phyloP scores from a whole-genome alignment of 352 stramenopile species.

The Phytophthora kernoviae region DNA sequence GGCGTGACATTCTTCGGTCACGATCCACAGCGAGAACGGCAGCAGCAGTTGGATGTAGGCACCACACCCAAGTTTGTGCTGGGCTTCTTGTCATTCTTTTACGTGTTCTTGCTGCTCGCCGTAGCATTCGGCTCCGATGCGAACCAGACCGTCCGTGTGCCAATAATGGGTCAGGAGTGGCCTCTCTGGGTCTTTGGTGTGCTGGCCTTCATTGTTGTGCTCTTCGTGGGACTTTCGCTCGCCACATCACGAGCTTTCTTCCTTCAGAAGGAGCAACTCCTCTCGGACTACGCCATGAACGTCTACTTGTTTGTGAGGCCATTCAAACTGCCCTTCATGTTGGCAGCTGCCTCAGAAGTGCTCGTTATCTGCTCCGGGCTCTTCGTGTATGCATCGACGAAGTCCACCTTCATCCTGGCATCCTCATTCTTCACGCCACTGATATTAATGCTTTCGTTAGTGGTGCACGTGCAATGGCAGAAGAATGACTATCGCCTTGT shows the following conservation, averaged over 20 bases:
- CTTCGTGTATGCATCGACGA: conserved; percentile 81
- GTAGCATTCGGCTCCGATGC: conserved; percentile 71
- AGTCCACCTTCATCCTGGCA: conserved; percentile 80
- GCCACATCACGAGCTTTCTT: conserved; percentile 84
- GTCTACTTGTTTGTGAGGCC: conserved; percentile 73
- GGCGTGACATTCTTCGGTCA: conserved; percentile 87
- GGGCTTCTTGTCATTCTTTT: conserved; percentile 86
- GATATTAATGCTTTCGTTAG: conserved; percentile 77
- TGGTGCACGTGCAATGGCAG: conserved; percentile 76
- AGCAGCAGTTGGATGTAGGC: conserved; percentile 69
- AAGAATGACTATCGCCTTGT: conserved; percentile 88
- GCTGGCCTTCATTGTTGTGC: conserved; percentile 79
- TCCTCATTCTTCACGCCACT: conserved; percentile 77
- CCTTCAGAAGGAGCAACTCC: conserved; percentile 74
- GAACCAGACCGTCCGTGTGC: conserved; percentile 52
- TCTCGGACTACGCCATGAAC: conserved; percentile 77
- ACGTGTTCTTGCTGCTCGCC: conserved; percentile 80
- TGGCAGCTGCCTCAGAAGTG: conserved; percentile 77
- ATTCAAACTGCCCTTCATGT: conserved; percentile 77
- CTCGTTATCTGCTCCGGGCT: conserved; percentile 82
- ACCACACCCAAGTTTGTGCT: conserved; percentile 86
- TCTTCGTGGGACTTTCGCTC: conserved; percentile 75
- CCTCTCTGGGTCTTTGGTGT: conserved; percentile 89
- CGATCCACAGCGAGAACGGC: conserved; percentile 60
- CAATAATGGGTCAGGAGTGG: conserved; percentile 70